These are phyloP conservation scores for Annulohypoxylon bovei DNA, from an alignment of 495 filamentous ascomycete genomes.

Conservation along the genomic window DNA sequence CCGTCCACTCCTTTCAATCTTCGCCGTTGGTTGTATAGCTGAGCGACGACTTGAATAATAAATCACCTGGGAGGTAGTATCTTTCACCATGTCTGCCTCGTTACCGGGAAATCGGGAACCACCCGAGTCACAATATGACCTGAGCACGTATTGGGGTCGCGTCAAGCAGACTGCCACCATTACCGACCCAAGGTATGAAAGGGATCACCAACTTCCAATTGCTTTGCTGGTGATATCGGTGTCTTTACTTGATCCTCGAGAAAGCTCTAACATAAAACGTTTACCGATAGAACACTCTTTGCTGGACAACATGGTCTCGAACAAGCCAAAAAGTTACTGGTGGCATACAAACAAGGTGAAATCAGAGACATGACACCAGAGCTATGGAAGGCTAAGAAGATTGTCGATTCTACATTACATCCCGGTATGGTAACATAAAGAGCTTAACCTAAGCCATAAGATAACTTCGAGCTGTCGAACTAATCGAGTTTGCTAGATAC, in stretches of 20 bases:
- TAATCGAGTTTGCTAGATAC: constrained; percentile 71
- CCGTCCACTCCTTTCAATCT: constrained; percentile 18
- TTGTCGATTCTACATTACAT: constrained; percentile 94
- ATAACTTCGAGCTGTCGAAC: constrained; percentile 17
- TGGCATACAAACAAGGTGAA: constrained; percentile 83
- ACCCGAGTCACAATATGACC: constrained; percentile 89
- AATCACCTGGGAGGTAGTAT: not conserved
- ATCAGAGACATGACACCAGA: constrained; percentile 84
- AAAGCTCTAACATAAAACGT: constrained; percentile 9
- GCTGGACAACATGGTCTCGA: constrained; percentile 80
- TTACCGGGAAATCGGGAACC: constrained; percentile 86
- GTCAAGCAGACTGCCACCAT: constrained; percentile 90
- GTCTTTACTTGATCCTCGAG: not conserved
- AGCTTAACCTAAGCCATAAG: not conserved
- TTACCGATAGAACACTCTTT: constrained; percentile 73
- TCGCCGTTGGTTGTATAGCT: constrained; percentile 1
- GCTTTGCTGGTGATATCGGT: not conserved
- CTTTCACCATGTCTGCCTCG: constrained; percentile 80
- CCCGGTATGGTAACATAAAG: constrained; percentile 67
- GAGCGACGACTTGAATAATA: not conserved
- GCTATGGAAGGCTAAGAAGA: constrained; percentile 94
- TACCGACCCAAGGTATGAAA: constrained; percentile 90
- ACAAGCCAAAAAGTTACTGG: constrained; percentile 78
- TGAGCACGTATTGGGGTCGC: constrained; percentile 93
- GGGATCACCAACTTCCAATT: constrained; percentile 18